Evolutionary conservation across 1,139 yeast species (phyloP), one percentile per base, ranked within the genome.

Genomic region (Arxiozyma slooffiae): DNA sequence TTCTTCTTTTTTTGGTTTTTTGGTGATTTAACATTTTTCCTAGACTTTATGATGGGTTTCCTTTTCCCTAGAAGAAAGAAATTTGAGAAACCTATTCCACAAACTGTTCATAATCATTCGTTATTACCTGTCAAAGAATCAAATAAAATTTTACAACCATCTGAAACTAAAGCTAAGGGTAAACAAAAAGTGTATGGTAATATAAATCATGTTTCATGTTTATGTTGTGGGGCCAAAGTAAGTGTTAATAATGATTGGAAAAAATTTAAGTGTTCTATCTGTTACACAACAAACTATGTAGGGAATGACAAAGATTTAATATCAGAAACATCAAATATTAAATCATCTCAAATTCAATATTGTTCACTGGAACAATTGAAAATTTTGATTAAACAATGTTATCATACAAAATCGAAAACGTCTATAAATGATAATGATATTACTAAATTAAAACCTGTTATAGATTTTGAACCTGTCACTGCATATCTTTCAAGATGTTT

Each of bases 191-290:
- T 2, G 14, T 30, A 11, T 14, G 4, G 36, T 16, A 40, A n/a
- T 18, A 40, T 23, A 23, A 24, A 6, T 5, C 20, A 11, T 20
- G n/a, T 38, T 2, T 22, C 49, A 38, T 58, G 62, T 44, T 52
- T 54, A 7, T 85, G 94, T 61, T 85, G 95, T 67, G 85, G 84
- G 1, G 76, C 81, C 0, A 60, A 75, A 7, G 64, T 83, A 39
- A 72, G 76, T 14, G 74, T 77, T 55, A 82, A 84, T 0, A 65
- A 65, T 6, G 63, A 63, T 8, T 69, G 76, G 1, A 52, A 62
- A 9, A 80, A 79, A 57, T 79, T 78, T 62, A 74, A 75, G 52
- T 85, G 94, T 59, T 71, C 78, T 0, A 67, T 75, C 1, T 81
- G 88, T 57, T 72, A 72, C 40, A 75, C 84, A 8, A 78, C 69